phyloP scores from a whole-genome alignment of 805 yeast species.

The Torulaspora maleeae region DNA sequence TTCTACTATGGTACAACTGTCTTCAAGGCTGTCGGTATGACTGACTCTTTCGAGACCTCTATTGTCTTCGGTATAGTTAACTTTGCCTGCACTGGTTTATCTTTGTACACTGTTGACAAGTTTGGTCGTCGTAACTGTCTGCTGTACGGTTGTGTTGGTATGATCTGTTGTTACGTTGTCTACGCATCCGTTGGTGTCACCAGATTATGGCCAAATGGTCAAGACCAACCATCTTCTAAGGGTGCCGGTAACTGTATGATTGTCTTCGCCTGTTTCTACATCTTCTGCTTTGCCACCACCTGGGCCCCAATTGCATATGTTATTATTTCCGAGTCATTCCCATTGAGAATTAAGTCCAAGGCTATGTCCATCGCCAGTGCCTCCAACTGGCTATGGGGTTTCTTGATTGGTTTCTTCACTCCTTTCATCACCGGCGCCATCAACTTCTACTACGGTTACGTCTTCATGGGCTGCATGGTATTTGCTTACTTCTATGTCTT shows the following conservation, averaged over 20 bases:
- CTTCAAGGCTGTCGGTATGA: constrained; percentile 57
- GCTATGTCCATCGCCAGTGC: constrained; percentile 59
- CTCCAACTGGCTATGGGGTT: constrained; percentile 65
- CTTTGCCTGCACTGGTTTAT: constrained; percentile 52
- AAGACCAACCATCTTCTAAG: constrained; percentile 33
- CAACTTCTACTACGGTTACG: constrained; percentile 70
- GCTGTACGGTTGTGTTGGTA: constrained; percentile 47
- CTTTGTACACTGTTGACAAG: constrained; percentile 50
- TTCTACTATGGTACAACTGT: constrained; percentile 65
- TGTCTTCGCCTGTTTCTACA: constrained; percentile 64
- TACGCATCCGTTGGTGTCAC: constrained; percentile 64
- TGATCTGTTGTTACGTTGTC: constrained; percentile 44
- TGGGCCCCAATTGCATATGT: constrained; percentile 75
- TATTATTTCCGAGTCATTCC: constrained; percentile 66
- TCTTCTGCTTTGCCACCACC: constrained; percentile 70
- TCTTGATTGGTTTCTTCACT: constrained; percentile 65
- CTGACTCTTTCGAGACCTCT: constrained; percentile 56
- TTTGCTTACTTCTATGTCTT: constrained; percentile 60
- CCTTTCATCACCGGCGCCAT: constrained; percentile 66
- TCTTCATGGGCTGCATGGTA: constrained; percentile 55
- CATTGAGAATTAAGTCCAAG: constrained; percentile 63
- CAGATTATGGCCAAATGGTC: constrained; percentile 40
- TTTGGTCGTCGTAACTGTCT: constrained; percentile 52
- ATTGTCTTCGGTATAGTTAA: constrained; percentile 59
- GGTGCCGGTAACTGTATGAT: constrained; percentile 70